phyloP scores from a whole-genome alignment of 805 yeast genomes.

The Saturnispora gosingensis region DNA sequence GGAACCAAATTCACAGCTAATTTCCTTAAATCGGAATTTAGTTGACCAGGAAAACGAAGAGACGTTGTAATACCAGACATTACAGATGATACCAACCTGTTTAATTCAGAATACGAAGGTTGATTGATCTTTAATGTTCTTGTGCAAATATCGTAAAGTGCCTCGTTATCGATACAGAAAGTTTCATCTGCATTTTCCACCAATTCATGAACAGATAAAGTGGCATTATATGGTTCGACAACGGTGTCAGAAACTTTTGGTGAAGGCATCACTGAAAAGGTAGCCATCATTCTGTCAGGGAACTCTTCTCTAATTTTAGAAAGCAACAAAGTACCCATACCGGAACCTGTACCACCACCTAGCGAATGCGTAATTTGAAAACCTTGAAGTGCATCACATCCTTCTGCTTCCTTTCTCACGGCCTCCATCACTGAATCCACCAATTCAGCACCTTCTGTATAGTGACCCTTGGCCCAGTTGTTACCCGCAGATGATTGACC shows the following conservation, averaged over 20 bases:
- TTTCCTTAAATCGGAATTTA: slow-evolving; percentile 86
- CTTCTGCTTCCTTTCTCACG: slow-evolving; percentile 89
- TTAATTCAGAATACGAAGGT: slow-evolving; percentile 73
- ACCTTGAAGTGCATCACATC: slow-evolving; percentile 87
- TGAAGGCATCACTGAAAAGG: slow-evolving; percentile 88
- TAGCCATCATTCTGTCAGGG: slow-evolving; percentile 94
- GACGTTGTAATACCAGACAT: slow-evolving; percentile 96
- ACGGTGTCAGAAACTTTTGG: slow-evolving; percentile 90
- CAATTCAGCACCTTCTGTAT: slow-evolving; percentile 93
- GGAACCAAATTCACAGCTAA: slow-evolving; percentile 92
- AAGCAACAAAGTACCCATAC: slow-evolving; percentile 86
- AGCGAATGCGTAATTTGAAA: slow-evolving; percentile 80
- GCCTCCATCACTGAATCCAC: slow-evolving; percentile 85
- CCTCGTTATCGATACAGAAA: slow-evolving; percentile 92
- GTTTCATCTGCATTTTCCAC: slow-evolving; percentile 89
- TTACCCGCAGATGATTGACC: slow-evolving; percentile 93
- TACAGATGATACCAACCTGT: slow-evolving; percentile 76
- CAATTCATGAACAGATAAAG: slow-evolving; percentile 82
- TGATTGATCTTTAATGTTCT: slow-evolving; percentile 71
- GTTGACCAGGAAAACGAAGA: slow-evolving; percentile 89
- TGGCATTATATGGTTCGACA: slow-evolving; percentile 91
- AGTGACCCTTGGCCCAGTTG: slow-evolving; percentile 96
- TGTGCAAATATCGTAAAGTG: slow-evolving; percentile 82
- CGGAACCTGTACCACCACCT: slow-evolving; percentile 95
- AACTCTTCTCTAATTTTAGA: slow-evolving; percentile 85